Percentiles rank a stretch among this genome's conserved stretches.
These are phyloP conservation scores for Parsonsia alboflavescens DNA, from an alignment of 257 asterid species.

Conservation along the genomic window DNA sequence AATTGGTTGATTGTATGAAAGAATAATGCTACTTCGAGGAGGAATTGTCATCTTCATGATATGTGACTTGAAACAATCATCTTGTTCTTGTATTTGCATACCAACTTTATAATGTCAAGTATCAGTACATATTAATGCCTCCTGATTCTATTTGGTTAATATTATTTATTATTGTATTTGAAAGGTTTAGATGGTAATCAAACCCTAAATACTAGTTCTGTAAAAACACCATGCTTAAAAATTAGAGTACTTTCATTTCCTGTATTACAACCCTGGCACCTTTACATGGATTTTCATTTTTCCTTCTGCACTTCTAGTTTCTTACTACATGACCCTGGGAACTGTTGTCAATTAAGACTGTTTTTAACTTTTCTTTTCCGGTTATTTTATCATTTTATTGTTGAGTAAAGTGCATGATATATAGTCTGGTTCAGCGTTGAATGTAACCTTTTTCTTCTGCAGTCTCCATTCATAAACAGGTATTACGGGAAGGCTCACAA, in stretches of 20 bases:
- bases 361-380: not conserved
- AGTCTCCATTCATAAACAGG: conserved; percentile 85
- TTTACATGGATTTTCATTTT: not conserved
- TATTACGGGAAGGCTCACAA: conserved; percentile 82
- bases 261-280: not conserved
- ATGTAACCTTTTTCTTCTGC: conserved; percentile 23
- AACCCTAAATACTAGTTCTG: not conserved
- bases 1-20: not conserved
- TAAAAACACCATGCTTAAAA: not conserved
- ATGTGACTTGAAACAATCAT: not conserved
- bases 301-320: not conserved
- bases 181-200: not conserved
- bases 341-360: not conserved
- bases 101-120: not conserved
- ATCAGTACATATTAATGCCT: not conserved
- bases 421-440: not conserved
- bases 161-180: not conserved
- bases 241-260: not conserved
- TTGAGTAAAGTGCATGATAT: not conserved
- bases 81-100: not conserved
- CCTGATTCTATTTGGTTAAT: not conserved
- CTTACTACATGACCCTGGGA: not conserved
- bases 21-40: not conserved
- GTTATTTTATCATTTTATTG: not conserved
- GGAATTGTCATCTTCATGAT: not conserved